These are phyloP conservation scores for Pseudevernia furfuracea DNA, from an alignment of 495 filamentous ascomycete species.

Conservation along the genomic window DNA sequence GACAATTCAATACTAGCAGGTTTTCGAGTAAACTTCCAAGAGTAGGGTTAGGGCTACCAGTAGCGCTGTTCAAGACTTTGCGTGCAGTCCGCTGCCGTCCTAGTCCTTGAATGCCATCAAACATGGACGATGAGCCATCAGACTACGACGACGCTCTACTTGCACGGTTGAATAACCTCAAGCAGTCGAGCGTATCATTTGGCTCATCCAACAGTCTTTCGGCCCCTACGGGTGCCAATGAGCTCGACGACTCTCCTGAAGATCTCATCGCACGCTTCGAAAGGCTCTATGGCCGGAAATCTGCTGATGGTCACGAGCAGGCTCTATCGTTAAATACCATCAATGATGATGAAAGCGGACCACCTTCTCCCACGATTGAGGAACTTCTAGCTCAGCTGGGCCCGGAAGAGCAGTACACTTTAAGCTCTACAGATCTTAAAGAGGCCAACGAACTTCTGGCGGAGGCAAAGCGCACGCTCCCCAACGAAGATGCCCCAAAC, in stretches of 20 bases:
- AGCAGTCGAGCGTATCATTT: conserved; percentile 29
- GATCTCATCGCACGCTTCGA: conserved; percentile 32
- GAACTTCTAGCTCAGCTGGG: conserved; percentile 35
- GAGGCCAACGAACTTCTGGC: conserved; percentile 29
- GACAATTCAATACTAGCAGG: no score
- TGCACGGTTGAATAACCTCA: conserved; percentile 35
- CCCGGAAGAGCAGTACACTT: conserved; percentile 30
- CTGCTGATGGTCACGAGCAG: conserved; percentile 4
- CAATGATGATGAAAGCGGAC: conserved; percentile 24
- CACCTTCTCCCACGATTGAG: conserved; percentile 29
- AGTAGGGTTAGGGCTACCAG: no score
- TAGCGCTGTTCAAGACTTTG: no score
- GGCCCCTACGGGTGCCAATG: conserved; percentile 1
- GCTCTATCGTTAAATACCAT: not conserved
- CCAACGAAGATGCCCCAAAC: not conserved
- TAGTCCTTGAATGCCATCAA: no score
- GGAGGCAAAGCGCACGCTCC: conserved; percentile 26
- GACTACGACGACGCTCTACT: conserved; percentile 31
- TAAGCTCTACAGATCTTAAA: conserved; percentile 28
- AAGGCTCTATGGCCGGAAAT: conserved; percentile 26
- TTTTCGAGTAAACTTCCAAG: no score
- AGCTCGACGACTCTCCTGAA: conserved; percentile 21
- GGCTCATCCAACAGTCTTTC: conserved; percentile 8
- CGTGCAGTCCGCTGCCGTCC: no score
- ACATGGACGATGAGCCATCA: conserved; percentile 26